phyloP scores from a whole-genome alignment of 2,329 filamentous ascomycete genomes.

The Xenoacremonium recifei region DNA sequence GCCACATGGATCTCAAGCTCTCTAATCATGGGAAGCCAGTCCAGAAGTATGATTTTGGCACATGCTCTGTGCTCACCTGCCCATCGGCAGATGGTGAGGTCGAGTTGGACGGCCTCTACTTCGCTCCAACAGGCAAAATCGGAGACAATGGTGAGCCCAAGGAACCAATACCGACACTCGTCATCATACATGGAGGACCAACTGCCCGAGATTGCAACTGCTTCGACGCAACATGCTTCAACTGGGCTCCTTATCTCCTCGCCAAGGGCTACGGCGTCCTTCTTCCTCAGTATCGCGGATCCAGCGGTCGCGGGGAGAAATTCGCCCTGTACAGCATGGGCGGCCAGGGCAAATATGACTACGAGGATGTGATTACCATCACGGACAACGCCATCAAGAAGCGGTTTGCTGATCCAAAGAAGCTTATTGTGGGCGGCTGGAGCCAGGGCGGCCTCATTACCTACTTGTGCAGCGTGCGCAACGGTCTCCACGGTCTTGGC shows the following conservation, averaged over 20 bases:
- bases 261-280: slow-evolving; percentile 36
- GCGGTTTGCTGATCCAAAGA: slow-evolving; percentile 28
- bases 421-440: slow-evolving; percentile 35
- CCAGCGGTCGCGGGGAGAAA: slow-evolving; percentile 28
- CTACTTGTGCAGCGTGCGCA: slow-evolving; percentile 35
- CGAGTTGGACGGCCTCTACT: too few species aligned
- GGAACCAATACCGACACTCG: too few species aligned
- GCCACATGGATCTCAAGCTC: too few species aligned
- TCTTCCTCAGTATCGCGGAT: slow-evolving; percentile 37
- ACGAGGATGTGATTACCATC: slow-evolving; percentile 34
- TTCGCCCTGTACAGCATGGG: slow-evolving; percentile 30
- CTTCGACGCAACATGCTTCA: slow-evolving; percentile 26
- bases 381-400: slow-evolving; percentile 31
- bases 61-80: too few species aligned
- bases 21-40: too few species aligned
- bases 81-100: too few species aligned
- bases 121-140: too few species aligned
- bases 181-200: too few species aligned
- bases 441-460: slow-evolving; percentile 38
- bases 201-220: too few species aligned
- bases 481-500: slow-evolving; percentile 28
- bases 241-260: slow-evolving; percentile 31
- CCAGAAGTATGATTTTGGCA: too few species aligned
- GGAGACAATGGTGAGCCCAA: too few species aligned
- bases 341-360: slow-evolving; percentile 33